Evolutionary conservation across 2,329 filamentous ascomycete species (phyloP), one percentile per base, ranked within the genome.

Genomic region (Arthrobotrys megalospora): DNA sequence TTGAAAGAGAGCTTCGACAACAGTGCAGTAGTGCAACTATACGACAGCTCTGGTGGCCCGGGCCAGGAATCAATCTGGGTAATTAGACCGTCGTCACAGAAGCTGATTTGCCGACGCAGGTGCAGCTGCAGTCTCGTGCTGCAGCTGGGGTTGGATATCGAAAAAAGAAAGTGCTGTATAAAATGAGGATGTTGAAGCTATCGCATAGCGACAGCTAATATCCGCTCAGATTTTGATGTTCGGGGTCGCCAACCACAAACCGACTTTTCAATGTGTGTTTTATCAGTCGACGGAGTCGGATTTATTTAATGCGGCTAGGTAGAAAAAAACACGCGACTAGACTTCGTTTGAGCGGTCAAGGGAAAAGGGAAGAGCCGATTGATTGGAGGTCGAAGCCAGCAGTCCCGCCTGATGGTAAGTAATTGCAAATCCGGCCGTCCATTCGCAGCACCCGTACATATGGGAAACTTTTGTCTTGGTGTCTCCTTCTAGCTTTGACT

Each of bases 161-260:
- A 72, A 72, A 77, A 78, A 70, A 78, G 67, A 72, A 78, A 78
- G 75, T 72, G 67, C 50, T 34, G 67, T 72, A 72, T 78, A 78
- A 71, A 77, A 77, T 55, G 75, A 72, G 75, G 67, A 78, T 78
- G 67, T 68, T 38, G 67, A 72, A 67, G 47, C 67, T 78, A 71
- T 78, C 41, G 75, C 75, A 78, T 72, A 72, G 67, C 75, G 62
- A 68, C 63, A 78, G 75, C 47, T 68, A 78, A 78, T 78, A 66
- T 72, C 62, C 75, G 75, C 50, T 63, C 53, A 72, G 66, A 72
- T 50, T 78, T 68, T 66, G 62, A 67, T 38, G 73, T 67, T 78
- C 64, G 73, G 66, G 43, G 50, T 71, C 69, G 66, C 73, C 75
- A 78, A 78, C 73, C 67, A 78, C 62, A 78, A 62, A 66, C 34